These are phyloP conservation scores for Primulina tabacum DNA, from an alignment of 257 asterid species.

Conservation along the genomic window DNA sequence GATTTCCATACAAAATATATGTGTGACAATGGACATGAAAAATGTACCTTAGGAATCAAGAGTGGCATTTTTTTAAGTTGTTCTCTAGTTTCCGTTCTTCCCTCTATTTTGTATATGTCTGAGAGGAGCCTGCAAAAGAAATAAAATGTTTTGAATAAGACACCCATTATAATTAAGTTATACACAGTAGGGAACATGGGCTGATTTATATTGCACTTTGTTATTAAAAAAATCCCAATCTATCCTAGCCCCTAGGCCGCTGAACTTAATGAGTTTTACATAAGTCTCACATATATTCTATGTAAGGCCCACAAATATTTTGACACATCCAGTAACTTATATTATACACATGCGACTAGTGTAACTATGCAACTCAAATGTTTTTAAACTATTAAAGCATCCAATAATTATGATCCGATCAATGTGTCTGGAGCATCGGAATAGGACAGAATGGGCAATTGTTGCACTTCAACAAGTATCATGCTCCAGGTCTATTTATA, in stretches of 20 bases:
- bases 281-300: neutral
- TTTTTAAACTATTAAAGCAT: too few species aligned
- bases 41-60: constrained; percentile 54
- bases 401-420: too few species aligned
- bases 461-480: too few species aligned
- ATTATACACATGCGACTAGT: neutral
- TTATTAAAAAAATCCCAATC: neutral
- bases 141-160: neutral
- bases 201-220: too few species aligned
- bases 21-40: constrained; percentile 4
- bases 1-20: neutral
- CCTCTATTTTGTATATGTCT: constrained; percentile 37
- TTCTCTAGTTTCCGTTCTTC: constrained; percentile 30
- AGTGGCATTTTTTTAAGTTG: constrained; percentile 43
- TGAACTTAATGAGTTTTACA: neutral
- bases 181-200: neutral
- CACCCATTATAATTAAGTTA: neutral
- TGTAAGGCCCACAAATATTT: neutral
- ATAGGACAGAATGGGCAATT: too few species aligned
- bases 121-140: constrained; percentile 42
- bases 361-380: too few species aligned
- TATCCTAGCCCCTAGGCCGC: neutral
- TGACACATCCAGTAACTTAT: neutral
- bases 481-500: too few species aligned
- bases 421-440: too few species aligned